These are phyloP conservation scores for Lathyrus aphaca DNA, from an alignment of 306 rosid genomes.

Conservation along the genomic window DNA sequence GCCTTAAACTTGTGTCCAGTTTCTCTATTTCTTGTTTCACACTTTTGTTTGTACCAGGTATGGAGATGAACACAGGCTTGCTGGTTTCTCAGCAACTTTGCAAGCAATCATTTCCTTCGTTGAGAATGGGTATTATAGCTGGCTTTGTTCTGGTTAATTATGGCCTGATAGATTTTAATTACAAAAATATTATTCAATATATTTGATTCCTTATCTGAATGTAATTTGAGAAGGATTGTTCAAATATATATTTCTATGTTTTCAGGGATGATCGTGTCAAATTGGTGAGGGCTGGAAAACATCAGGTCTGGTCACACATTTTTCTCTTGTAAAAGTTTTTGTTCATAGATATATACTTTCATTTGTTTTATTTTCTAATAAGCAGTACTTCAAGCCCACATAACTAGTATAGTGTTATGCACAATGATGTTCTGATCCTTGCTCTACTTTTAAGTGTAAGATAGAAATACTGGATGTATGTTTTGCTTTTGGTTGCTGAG, in stretches of 20 bases:
- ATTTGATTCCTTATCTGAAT: conserved; percentile 22
- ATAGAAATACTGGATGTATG: conserved; percentile 13
- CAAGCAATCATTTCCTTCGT: conserved; percentile 97
- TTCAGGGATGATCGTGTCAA: conserved; percentile 85
- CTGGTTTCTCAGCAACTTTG: conserved; percentile 96
- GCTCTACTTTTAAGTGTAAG: conserved; percentile 23
- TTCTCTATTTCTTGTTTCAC: conserved; percentile 37
- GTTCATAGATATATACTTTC: background rate
- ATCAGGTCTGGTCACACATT: conserved; percentile 65
- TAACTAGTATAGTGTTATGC: conserved; percentile 20
- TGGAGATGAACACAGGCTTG: conserved; percentile 95
- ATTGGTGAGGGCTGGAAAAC: conserved; percentile 87
- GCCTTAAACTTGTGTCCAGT: conserved; percentile 10
- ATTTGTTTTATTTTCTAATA: conserved; percentile 13
- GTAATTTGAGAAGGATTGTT: conserved; percentile 29
- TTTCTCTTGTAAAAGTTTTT: conserved; percentile 32
- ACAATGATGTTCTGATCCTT: conserved; percentile 5
- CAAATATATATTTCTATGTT: conserved; percentile 31
- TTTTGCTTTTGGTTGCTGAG: conserved; percentile 28
- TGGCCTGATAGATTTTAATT: conserved; percentile 15
- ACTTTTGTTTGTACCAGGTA: conserved; percentile 56
- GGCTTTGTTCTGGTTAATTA: conserved; percentile 36
- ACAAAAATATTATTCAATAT: background rate
- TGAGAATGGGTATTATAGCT: conserved; percentile 73
- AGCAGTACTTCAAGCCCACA: conserved; percentile 13